phyloP scores from a whole-genome alignment of 352 stramenopile genomes.

The Blastocystis hominis region DNA sequence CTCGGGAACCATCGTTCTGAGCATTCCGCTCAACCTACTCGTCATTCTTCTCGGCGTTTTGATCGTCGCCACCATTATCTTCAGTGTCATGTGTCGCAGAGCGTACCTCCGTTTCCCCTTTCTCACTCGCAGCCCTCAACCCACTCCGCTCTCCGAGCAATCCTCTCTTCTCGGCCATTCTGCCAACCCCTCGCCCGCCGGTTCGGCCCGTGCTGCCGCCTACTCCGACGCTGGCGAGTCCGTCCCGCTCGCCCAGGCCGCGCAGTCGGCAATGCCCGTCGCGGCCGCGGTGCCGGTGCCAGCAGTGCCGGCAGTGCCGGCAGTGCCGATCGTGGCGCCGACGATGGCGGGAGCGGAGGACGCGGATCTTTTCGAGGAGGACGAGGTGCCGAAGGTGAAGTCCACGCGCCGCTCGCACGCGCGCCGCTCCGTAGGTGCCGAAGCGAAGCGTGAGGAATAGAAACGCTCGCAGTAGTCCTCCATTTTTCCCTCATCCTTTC shows the following conservation, averaged over 20 bases:
- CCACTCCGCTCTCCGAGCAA: neutral
- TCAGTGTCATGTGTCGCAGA: neutral
- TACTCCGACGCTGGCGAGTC: neutral
- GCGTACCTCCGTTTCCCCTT: neutral
- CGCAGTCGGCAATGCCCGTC: neutral
- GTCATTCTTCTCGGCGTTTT: neutral
- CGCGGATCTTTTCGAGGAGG: neutral
- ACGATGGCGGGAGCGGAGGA: neutral
- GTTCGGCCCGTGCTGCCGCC: neutral
- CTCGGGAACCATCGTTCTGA: neutral
- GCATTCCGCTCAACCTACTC: neutral
- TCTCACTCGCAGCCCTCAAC: neutral
- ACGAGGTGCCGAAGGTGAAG: neutral
- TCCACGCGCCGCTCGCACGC: neutral
- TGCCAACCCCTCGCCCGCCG: no score
- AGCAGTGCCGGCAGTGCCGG: no score
- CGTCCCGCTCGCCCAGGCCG: neutral
- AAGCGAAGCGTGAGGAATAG: neutral
- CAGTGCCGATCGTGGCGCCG: no score
- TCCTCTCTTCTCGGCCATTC: neutral
- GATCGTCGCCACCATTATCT: neutral
- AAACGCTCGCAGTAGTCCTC: neutral
- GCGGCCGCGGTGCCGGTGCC: no score
- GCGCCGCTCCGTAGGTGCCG: neutral
- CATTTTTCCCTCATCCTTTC: no score